These are phyloP conservation scores for Schizochytrium sp. DNA, from an alignment of 108 stramenopile species.

Conservation along the genomic window DNA sequence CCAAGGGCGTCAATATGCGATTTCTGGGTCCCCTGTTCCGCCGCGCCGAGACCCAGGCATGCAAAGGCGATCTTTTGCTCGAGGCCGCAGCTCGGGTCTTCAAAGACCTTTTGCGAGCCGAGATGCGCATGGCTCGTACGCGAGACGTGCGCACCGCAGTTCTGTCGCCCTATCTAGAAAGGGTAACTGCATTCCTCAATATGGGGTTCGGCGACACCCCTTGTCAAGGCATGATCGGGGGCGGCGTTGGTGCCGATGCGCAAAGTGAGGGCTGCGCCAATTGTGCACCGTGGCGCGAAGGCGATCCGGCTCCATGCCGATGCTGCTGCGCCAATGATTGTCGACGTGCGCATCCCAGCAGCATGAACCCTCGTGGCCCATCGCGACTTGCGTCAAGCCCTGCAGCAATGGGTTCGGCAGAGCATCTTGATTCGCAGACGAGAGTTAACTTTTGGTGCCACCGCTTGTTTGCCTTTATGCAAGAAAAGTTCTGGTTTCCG, in stretches of 20 bases:
- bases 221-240: not conserved
- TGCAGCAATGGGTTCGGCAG: not conserved
- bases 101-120: not conserved
- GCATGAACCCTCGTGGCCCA: too few relatives aligned
- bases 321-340: not conserved
- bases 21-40: not conserved
- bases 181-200: not conserved
- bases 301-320: not conserved
- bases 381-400: too few relatives aligned
- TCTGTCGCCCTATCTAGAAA: not conserved
- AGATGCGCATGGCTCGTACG: not conserved
- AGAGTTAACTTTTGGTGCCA: not conserved
- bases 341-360: not conserved
- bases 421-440: not conserved
- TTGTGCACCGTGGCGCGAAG: not conserved
- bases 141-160: not conserved
- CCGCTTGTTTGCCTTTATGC: not conserved
- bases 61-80: not conserved
- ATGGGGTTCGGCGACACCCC: not conserved
- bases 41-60: not conserved
- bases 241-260: not conserved
- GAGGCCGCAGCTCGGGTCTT: not conserved
- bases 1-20: not conserved
- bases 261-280: not conserved
- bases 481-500: not conserved